Evolutionary conservation across 139 green algal species (phyloP).

Genomic region (Auxenochlorella pyrenoidosa): DNA sequence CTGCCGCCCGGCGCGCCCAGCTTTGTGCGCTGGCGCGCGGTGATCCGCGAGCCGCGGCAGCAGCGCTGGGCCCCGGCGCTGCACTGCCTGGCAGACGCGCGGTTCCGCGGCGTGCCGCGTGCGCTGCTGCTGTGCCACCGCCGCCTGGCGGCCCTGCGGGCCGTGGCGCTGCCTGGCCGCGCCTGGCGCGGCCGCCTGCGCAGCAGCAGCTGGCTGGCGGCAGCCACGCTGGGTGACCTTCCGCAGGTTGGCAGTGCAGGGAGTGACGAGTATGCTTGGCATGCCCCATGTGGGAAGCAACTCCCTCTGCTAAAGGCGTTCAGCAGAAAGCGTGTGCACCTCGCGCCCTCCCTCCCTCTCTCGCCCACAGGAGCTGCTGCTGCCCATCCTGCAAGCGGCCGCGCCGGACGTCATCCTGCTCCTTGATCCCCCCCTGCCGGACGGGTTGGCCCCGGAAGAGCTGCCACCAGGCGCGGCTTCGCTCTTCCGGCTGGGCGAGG

Average conservation of each 20-base stretch:
- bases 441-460: neutral
- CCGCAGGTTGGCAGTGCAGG: neutral
- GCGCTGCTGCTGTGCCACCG: neutral
- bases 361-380: neutral
- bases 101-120: neutral
- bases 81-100: neutral
- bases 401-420: neutral
- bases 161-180: neutral
- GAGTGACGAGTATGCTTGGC: too few relatives aligned
- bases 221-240: neutral
- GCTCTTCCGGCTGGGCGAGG: too few relatives aligned
- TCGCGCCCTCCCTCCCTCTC: neutral
- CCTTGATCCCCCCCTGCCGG: neutral
- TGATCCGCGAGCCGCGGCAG: neutral
- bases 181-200: neutral
- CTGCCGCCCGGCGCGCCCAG: neutral
- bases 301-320: too few relatives aligned
- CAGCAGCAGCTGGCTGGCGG: neutral
- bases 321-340: too few relatives aligned
- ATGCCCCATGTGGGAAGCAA: too few relatives aligned
- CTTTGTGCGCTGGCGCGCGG: neutral
- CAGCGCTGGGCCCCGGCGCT: neutral
- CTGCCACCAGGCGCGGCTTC: neutral
- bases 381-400: neutral
- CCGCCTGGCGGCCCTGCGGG: neutral